Percentiles rank a stretch among this genome's conserved stretches.
phyloP scores from a whole-genome alignment of 768 basidiomycete species.

The Leccinum incarnatum region DNA sequence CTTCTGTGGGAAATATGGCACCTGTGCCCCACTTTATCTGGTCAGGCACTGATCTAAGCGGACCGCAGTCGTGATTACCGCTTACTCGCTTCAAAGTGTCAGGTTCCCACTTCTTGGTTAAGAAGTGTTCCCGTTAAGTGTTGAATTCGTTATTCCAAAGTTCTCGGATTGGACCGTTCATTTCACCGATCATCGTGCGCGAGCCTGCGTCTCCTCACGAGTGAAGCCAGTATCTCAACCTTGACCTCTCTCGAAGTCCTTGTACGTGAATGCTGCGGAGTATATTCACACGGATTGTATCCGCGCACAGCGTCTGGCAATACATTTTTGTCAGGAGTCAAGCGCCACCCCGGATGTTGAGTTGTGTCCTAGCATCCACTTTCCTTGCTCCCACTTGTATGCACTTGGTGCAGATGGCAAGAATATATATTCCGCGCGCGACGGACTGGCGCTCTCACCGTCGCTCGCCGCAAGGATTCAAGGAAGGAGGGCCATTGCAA shows the following conservation, averaged over 20 bases:
- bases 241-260: slow-evolving; percentile 6
- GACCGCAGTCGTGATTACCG: slow-evolving; percentile 23
- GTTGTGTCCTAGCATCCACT: not conserved
- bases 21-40: slow-evolving; percentile 23
- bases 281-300: slow-evolving; percentile 7
- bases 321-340: not conserved
- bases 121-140: slow-evolving; percentile 11
- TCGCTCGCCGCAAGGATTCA: not conserved
- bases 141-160: slow-evolving; percentile 26
- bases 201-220: slow-evolving; percentile 17
- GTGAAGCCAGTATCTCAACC: slow-evolving; percentile 14
- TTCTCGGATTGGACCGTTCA: slow-evolving; percentile 22
- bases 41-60: slow-evolving; percentile 29
- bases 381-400: not conserved
- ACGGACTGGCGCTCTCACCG: slow-evolving; percentile 12
- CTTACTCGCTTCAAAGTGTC: slow-evolving; percentile 26
- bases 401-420: not conserved
- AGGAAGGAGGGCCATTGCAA: not conserved
- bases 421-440: slow-evolving; percentile 2
- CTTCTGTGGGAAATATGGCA: slow-evolving; percentile 20
- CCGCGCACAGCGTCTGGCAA: not conserved
- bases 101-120: slow-evolving; percentile 17
- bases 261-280: slow-evolving; percentile 3
- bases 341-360: not conserved
- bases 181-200: slow-evolving; percentile 23